Percentiles rank a stretch among this genome's conserved stretches.
phyloP scores from a whole-genome alignment of 495 filamentous ascomycete species.

The Xylaria grammica region DNA sequence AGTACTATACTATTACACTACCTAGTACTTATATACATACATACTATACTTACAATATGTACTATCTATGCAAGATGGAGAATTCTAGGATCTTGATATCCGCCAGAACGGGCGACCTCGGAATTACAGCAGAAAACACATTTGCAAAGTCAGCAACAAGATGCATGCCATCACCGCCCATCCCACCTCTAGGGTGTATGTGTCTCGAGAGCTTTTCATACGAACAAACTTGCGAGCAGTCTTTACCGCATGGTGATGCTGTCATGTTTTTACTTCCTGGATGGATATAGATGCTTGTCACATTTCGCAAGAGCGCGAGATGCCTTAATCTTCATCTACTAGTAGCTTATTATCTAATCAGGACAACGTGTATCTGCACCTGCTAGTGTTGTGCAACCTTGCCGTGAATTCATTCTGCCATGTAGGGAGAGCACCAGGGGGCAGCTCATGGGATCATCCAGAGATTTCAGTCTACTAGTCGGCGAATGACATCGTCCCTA shows the following conservation, averaged over 20 bases:
- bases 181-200: neutral
- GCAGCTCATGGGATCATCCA: conserved; percentile 23
- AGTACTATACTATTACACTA: no score
- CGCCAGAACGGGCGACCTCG: conserved; percentile 17
- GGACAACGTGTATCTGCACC: conserved; percentile 12
- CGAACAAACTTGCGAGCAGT: no score
- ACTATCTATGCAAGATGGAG: conserved; percentile 14
- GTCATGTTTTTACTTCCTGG: neutral
- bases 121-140: neutral
- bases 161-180: neutral
- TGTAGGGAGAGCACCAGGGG: conserved; percentile 4
- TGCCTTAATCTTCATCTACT: no score
- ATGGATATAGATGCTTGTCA: conserved; percentile 6
- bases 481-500: conserved; percentile 10
- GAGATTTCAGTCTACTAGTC: conserved; percentile 16
- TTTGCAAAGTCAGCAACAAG: neutral
- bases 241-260: no score
- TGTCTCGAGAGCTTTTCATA: no score
- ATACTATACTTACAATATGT: neutral
- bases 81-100: conserved; percentile 14
- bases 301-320: neutral
- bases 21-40: no score
- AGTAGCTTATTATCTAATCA: conserved; percentile 22
- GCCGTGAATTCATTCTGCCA: conserved; percentile 8
- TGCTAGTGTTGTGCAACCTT: conserved; percentile 20